phyloP scores from a whole-genome alignment of 1,284 basidiomycete species.

The Apiotrichum akiyoshidainum region DNA sequence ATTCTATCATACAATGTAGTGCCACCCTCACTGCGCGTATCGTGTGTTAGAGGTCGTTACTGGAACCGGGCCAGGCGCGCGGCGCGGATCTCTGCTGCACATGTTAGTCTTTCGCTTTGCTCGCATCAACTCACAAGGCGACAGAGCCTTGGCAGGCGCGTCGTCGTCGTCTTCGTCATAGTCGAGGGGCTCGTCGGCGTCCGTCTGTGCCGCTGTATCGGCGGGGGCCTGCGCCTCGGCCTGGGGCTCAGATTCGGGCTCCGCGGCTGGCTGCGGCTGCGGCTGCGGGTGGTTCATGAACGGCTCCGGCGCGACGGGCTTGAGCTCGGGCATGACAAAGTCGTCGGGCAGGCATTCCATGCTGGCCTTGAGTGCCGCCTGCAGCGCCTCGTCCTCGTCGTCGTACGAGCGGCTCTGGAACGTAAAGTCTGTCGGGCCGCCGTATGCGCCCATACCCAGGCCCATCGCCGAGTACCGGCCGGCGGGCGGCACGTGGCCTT shows the following conservation, averaged over 20 bases:
- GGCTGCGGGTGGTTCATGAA: slow-evolving; percentile 46
- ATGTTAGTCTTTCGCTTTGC: slow-evolving; percentile 49
- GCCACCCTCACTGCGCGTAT: neutral
- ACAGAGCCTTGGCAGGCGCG: slow-evolving; percentile 41
- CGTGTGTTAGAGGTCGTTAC: slow-evolving; percentile 12
- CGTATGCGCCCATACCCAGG: slow-evolving; percentile 15
- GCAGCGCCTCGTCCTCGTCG: slow-evolving; percentile 79
- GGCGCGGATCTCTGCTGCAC: slow-evolving; percentile 70
- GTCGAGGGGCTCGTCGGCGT: slow-evolving; percentile 28
- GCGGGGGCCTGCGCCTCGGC: slow-evolving; percentile 1
- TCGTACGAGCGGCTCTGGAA: slow-evolving; percentile 58
- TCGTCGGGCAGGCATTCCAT: slow-evolving; percentile 61
- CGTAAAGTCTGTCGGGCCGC: slow-evolving; percentile 39
- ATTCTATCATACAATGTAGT: no score
- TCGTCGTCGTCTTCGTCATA: slow-evolving; percentile 26
- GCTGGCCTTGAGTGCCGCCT: slow-evolving; percentile 79
- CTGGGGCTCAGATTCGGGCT: slow-evolving; percentile 14
- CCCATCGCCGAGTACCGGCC: no score
- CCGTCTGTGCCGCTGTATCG: slow-evolving; percentile 25
- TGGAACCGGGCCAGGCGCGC: slow-evolving; percentile 70
- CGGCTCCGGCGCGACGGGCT: slow-evolving; percentile 6
- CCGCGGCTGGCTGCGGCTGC: slow-evolving; percentile 6
- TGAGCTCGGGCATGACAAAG: slow-evolving; percentile 22
- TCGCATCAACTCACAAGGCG: slow-evolving; percentile 35
- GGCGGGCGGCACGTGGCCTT: slow-evolving; percentile 1